Conservation (phyloP, 1,139 yeast species). For the Saccharomycopsis crataegensis region DNA sequence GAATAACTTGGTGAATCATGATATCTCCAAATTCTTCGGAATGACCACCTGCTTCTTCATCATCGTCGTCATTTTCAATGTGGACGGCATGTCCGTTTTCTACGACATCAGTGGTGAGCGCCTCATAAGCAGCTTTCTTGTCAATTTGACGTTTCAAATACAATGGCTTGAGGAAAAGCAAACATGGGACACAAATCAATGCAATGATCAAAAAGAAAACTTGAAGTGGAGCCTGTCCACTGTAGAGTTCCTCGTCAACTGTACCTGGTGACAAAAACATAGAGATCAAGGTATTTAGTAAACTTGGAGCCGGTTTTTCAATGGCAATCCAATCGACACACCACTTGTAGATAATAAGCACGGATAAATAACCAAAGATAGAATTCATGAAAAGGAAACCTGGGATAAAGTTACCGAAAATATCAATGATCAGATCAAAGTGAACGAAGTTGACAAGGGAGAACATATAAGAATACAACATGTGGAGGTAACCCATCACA, state of each 20-base stretch:
- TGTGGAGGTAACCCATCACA: constrained; percentile 71
- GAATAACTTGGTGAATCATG: constrained; percentile 73
- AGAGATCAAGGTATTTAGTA: constrained; percentile 71
- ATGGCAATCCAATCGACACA: constrained; percentile 67
- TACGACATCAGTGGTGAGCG: constrained; percentile 8
- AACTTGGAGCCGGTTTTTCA: constrained; percentile 67
- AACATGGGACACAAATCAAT: constrained; percentile 69
- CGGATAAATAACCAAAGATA: constrained; percentile 68
- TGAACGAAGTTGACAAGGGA: constrained; percentile 58
- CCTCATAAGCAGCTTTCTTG: constrained; percentile 37
- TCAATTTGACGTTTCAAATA: constrained; percentile 37
- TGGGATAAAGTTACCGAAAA: constrained; percentile 71
- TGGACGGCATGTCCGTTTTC: constrained; percentile 27
- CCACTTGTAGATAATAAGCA: constrained; percentile 76
- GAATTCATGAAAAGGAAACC: constrained; percentile 79
- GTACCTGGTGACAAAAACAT: constrained; percentile 77
- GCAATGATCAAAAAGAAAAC: constrained; percentile 53
- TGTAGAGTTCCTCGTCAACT: constrained; percentile 57
- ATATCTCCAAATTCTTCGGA: constrained; percentile 65
- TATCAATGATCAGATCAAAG: constrained; percentile 54
- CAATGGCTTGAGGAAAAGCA: constrained; percentile 62
- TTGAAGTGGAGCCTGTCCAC: constrained; percentile 59
- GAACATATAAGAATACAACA: constrained; percentile 66
- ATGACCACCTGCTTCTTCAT: constrained; percentile 42
- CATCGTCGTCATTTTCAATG: constrained; percentile 32